Evolutionary conservation across 805 yeast species (phyloP), one percentile per base, ranked within the genome.

Genomic region (Lachancea dasiensis): DNA sequence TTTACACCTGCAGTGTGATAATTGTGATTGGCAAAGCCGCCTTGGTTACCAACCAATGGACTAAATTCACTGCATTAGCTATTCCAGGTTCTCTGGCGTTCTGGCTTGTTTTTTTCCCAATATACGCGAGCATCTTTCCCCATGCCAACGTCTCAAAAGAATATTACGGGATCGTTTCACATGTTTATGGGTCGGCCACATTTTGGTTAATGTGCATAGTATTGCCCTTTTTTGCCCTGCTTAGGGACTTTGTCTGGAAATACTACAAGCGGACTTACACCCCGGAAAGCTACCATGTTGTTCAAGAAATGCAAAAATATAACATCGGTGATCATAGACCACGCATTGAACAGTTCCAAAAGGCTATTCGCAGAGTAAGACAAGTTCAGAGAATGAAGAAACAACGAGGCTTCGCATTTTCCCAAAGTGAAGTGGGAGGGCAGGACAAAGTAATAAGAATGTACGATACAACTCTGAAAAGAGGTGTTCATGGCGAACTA

Each of bases 311-410:
- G 58, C 99, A 92, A 63, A 92, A 92, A 65, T 87, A 80, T 63
- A 89, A 90, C 53, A 84, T 87, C 44, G 90, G 84, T 44, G 96
- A 90, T 58, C 84, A 84, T 60, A 74, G 95, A 47, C 98, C 99
- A n/a, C 77, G 96, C 50, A 78, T 89, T 74, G 95, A 87, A 50
- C 95, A 89, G 47, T 92, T 92, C 71, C 98, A 92, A 62, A 87
- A 83, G 60, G 97, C 97, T 5, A 92, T 92, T 40, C 74, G 97
- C 56, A 92, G 87, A 57, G 97, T 92, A 17, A 81, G 99, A 63
- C 99, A 94, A 63, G 97, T 92, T 26, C 95, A 90, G 61, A 75
- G 99, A 61, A 90, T 92, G 85, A 84, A 94, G 59, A 92, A 92
- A 56, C 98, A 92, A 64, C 79, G 97, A 64, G 99, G 99, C 5